A percentile compares a stretch with the other conserved stretches of the same genome.
Evolutionary conservation across 2,329 filamentous ascomycete species (phyloP).

Genomic region (Clonostachys byssicola): DNA sequence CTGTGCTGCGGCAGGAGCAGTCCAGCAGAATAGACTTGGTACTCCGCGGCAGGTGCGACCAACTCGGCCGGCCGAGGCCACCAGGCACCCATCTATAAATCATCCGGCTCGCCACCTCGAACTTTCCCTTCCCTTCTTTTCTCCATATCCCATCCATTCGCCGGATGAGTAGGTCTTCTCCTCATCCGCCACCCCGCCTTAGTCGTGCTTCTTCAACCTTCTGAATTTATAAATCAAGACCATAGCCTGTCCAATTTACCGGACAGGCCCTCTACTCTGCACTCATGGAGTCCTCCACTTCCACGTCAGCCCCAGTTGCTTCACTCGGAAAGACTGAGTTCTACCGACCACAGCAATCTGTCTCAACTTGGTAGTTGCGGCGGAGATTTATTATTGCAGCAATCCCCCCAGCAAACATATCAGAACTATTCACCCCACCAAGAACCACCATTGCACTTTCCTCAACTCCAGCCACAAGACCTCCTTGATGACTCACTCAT

Average conservation of each 20-base stretch:
- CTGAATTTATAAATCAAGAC: neutral
- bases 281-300: conserved; percentile 8
- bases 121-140: neutral
- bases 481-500: neutral
- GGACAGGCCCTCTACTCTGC: conserved; percentile 13
- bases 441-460: neutral
- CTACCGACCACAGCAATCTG: conserved; percentile 9
- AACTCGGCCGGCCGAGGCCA: neutral
- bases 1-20: neutral
- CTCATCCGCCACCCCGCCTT: conserved; percentile 4
- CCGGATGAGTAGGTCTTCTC: conserved; percentile 3
- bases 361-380: conserved; percentile 1
- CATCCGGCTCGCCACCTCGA: neutral
- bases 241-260: conserved; percentile 3
- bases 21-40: neutral
- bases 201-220: neutral
- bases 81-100: conserved; percentile 1
- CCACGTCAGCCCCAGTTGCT: conserved; percentile 2
- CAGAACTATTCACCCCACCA: conserved; percentile 6
- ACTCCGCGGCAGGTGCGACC: neutral
- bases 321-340: conserved; percentile 1
- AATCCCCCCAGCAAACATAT: neutral
- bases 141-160: conserved; percentile 2
- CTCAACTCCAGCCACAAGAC: neutral
- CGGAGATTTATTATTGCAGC: neutral